phyloP scores from a whole-genome alignment of 2,329 filamentous ascomycete species.

The Dryadomyces sulphureus region DNA sequence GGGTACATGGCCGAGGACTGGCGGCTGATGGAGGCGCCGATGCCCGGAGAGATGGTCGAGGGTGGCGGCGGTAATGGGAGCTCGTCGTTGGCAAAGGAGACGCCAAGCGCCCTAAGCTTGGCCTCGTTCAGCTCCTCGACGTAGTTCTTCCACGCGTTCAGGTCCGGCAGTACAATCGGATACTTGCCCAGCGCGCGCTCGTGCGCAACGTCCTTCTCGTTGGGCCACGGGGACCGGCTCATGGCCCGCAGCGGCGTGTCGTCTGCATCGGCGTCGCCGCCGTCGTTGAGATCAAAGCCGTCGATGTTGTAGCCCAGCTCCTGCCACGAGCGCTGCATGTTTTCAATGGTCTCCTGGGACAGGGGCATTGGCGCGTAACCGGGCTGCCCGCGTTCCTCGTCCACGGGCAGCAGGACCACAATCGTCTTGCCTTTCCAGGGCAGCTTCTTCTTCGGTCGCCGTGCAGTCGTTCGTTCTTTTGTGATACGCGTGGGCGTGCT shows the following conservation, averaged over 20 bases:
- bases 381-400: constrained; percentile 48
- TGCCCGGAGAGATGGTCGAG: constrained; percentile 51
- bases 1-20: constrained; percentile 61
- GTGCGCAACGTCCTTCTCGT: constrained; percentile 37
- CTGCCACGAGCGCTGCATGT: constrained; percentile 52
- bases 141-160: constrained; percentile 60
- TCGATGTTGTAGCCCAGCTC: constrained; percentile 52
- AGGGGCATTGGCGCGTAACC: constrained; percentile 40
- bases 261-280: constrained; percentile 18
- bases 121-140: constrained; percentile 74
- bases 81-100: constrained; percentile 65
- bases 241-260: constrained; percentile 35
- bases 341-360: constrained; percentile 36
- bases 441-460: constrained; percentile 55
- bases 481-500: constrained; percentile 9
- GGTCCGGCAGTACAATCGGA: constrained; percentile 54
- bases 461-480: constrained; percentile 29
- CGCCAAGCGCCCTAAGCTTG: constrained; percentile 81
- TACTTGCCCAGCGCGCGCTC: constrained; percentile 40
- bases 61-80: constrained; percentile 38
- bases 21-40: constrained; percentile 41
- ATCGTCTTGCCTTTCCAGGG: constrained; percentile 65
- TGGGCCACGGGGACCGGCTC: constrained; percentile 55
- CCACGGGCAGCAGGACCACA: constrained; percentile 51
- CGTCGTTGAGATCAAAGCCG: constrained; percentile 52